Evolutionary conservation across 345 rosid genomes (phyloP), one percentile per base, ranked within the genome.

Genomic region (Pistacia integerrima): DNA sequence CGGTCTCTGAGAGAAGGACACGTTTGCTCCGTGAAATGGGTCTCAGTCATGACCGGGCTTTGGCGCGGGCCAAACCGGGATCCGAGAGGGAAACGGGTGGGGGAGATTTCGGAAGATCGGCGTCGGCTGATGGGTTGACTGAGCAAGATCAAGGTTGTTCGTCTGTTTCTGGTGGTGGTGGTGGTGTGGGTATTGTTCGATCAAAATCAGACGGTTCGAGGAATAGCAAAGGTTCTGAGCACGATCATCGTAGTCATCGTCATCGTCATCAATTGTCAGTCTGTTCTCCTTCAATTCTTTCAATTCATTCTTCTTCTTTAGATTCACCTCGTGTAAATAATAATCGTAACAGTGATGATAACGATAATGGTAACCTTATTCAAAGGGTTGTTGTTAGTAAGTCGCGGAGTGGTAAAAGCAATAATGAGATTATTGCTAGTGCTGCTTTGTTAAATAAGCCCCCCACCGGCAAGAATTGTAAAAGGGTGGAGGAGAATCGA

Each of bases 1-100:
- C 96, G 3, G 91, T 93, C 4, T 91, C 97, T 44, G 96, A 93
- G 80, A 88, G 97, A 28, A 91, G 98, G 48, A 78, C 82, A 0
- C 85, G 86, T 46, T 85, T 93, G 49, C 79, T 89, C 16, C 86
- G 58, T 66, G 88, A 87, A 68, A 77, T 93, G 91, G 98, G 98
- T 57, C 92, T 93, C 65, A 71, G 71, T 60, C 76, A 82, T 25
- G 90, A 90, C 78, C 87, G 86, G 17, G 75, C 83, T 68, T 78
- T 80, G 72, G 78, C 89, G 61, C 86, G 88, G 83, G 72, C 72
- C n/a, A 84, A 74, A 72, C 86, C 91, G 10, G 88, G 67, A 12
- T 77, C 78, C n/a, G 89, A 54, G 12, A 38, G 64, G 60, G 83
- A 69, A 7, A 64, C 57, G 58, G 76, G 63, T 54, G 66, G 16